Conservation (phyloP, 2,329 filamentous ascomycete genomes). For the Xylariaceae sp. region DNA sequence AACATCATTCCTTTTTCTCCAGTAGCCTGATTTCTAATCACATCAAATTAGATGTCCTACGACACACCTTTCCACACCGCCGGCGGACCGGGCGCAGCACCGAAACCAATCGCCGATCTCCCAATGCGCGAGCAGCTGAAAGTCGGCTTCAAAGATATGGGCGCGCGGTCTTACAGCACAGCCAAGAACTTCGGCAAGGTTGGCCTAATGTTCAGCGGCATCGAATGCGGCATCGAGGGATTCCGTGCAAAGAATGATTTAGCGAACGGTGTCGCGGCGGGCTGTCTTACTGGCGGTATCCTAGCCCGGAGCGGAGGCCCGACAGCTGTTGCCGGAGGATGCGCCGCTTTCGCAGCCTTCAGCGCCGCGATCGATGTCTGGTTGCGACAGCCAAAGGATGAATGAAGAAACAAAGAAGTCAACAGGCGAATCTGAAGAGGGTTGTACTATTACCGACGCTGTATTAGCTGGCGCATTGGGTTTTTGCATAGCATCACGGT, state of each 20-base stretch:
- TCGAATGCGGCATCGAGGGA: constrained; percentile 95
- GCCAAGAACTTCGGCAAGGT: constrained; percentile 97
- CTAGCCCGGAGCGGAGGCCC: constrained; percentile 87
- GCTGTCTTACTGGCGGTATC: constrained; percentile 89
- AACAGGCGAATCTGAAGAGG: neutral
- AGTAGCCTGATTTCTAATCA: neutral
- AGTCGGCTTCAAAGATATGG: constrained; percentile 94
- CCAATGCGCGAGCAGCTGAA: constrained; percentile 84
- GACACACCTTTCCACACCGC: constrained; percentile 78
- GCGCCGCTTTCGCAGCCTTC: constrained; percentile 92
- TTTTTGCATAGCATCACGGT: constrained; percentile 33
- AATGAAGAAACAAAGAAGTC: constrained; percentile 44
- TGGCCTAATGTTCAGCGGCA: constrained; percentile 87
- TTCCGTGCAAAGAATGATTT: constrained; percentile 93
- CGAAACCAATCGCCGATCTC: constrained; percentile 61
- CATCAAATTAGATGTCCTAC: constrained; percentile 81
- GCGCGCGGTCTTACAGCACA: constrained; percentile 76
- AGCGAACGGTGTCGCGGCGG: constrained; percentile 83
- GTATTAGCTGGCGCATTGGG: constrained; percentile 26
- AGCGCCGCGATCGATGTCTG: constrained; percentile 90
- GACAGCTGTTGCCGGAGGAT: constrained; percentile 85
- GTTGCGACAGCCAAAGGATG: constrained; percentile 78
- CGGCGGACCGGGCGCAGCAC: constrained; percentile 44
- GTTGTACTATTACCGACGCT: constrained; percentile 20
- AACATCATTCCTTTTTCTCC: constrained; percentile 3